These are phyloP conservation scores for Aspergillus homomorphus DNA, from an alignment of 495 filamentous ascomycete species.

Conservation along the genomic window DNA sequence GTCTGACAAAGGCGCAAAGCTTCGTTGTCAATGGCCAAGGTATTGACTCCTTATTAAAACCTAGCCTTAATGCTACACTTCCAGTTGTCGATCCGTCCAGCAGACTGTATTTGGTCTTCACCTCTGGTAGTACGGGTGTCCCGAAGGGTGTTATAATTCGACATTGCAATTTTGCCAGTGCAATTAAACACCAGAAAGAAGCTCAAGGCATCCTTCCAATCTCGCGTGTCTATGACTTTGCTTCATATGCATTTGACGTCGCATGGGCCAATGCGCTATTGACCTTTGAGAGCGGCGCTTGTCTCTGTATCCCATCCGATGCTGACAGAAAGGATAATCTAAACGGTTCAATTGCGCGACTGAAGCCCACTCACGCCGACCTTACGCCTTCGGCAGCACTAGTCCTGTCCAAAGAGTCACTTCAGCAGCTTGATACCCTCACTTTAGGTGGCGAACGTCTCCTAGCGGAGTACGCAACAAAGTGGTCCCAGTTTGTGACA, in stretches of 20 bases:
- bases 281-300: too few species aligned
- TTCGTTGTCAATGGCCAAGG: too few species aligned
- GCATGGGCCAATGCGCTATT: too few species aligned
- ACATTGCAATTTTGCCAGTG: background rate
- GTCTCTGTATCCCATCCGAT: too few species aligned
- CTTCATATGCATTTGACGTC: background rate
- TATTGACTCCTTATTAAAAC: too few species aligned
- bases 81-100: too few species aligned
- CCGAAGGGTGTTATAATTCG: slow-evolving; percentile 8
- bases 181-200: background rate
- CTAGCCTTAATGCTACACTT: too few species aligned
- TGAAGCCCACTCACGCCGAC: background rate
- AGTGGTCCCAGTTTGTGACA: background rate
- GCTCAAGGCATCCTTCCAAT: background rate
- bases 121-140: slow-evolving; percentile 4
- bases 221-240: background rate
- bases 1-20: too few species aligned
- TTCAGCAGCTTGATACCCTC: slow-evolving; percentile 1
- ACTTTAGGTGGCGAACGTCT: slow-evolving; percentile 2
- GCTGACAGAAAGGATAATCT: too few species aligned
- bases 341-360: too few species aligned
- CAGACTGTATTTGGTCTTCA: slow-evolving; percentile 5
- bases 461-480: background rate
- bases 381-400: background rate
- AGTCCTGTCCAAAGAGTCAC: too few species aligned